phyloP scores from a whole-genome alignment of 331 rosid species.

The Dryas integrifolia region DNA sequence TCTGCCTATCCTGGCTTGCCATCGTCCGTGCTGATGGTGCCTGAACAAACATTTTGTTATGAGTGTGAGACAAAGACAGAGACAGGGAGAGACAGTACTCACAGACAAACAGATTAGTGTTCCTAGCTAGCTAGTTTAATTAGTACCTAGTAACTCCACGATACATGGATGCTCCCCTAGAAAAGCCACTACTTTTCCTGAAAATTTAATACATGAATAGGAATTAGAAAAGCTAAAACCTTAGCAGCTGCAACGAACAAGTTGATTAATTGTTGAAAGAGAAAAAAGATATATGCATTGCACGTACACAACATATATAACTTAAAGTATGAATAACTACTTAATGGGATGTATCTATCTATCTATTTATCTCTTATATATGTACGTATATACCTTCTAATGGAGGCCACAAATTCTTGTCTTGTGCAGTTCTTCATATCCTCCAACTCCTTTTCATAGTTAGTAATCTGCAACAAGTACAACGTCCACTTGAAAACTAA shows the following conservation, averaged over 20 bases:
- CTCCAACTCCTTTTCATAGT: constrained; percentile 92
- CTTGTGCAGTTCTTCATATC: constrained; percentile 98
- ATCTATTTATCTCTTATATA: background rate
- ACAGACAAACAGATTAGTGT: constrained; percentile 8
- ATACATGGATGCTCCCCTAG: constrained; percentile 98
- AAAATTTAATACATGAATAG: constrained; percentile 8
- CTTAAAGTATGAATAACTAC: too few species aligned
- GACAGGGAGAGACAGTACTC: constrained; percentile 6
- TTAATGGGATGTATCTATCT: background rate
- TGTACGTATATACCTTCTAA: constrained; percentile 58
- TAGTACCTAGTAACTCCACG: constrained; percentile 94
- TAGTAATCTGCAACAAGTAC: constrained; percentile 52
- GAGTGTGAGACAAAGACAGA: background rate
- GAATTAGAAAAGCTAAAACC: background rate
- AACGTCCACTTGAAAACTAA: background rate
- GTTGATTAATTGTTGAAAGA: too few species aligned
- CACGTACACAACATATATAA: too few species aligned
- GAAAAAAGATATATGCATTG: too few species aligned
- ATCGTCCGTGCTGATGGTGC: constrained; percentile 67
- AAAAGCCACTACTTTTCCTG: constrained; percentile 98
- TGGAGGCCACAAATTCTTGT: constrained; percentile 98
- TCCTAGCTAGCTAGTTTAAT: constrained; percentile 10
- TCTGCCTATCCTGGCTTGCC: constrained; percentile 73
- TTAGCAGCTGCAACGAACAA: background rate
- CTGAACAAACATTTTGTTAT: constrained; percentile 26